phyloP scores from a whole-genome alignment of 768 basidiomycete species.

The Psilocybe azurescens region DNA sequence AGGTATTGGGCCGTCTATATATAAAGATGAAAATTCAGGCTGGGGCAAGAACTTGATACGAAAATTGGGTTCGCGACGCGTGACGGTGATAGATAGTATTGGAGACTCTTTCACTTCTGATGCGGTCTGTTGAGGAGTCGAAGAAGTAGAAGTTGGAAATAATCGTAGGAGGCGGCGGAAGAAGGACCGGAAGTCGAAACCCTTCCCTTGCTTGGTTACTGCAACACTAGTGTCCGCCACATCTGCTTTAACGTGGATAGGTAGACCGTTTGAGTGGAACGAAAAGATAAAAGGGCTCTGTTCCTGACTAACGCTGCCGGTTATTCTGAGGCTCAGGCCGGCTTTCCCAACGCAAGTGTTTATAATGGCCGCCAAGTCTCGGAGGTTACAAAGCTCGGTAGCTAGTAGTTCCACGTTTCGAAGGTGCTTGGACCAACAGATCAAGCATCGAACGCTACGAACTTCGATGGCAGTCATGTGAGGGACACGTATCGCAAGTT shows the following conservation, averaged over 20 bases:
- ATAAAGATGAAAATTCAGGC: neutral
- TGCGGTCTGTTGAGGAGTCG: neutral
- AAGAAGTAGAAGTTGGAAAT: neutral
- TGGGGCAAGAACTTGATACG: neutral
- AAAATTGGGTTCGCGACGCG: neutral
- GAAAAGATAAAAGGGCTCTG: constrained; percentile 13
- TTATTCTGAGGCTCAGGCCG: neutral
- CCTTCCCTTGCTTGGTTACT: neutral
- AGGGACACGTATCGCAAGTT: neutral
- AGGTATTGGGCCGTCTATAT: neutral
- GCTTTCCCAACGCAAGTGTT: constrained; percentile 2
- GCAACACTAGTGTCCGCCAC: neutral
- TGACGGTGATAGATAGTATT: neutral
- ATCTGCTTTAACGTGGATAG: neutral
- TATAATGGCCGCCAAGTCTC: constrained; percentile 1
- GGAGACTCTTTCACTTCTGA: neutral
- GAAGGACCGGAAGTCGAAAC: neutral
- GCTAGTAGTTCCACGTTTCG: neutral
- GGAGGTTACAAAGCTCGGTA: neutral
- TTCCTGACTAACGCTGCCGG: neutral
- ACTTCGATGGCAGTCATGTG: neutral
- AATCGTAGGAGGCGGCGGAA: neutral
- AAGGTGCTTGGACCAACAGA: neutral
- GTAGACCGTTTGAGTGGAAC: neutral
- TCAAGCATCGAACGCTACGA: constrained; percentile 2